phyloP scores from a whole-genome alignment of 2,329 filamentous ascomycete genomes.

The Xenosphaeropsis pyriputrescens region DNA sequence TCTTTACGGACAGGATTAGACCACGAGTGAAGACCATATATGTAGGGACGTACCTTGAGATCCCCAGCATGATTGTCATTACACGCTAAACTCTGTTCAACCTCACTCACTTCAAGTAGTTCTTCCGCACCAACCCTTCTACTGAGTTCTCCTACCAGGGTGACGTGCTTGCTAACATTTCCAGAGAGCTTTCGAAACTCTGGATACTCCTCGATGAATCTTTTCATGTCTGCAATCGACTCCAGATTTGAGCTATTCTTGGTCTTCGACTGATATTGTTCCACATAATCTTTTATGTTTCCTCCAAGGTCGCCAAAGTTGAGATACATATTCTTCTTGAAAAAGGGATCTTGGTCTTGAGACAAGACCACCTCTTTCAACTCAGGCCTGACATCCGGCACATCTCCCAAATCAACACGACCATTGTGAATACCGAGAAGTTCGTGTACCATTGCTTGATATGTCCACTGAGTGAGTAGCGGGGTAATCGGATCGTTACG shows the following conservation, averaged over 20 bases:
- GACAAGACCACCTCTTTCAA: conserved; percentile 89
- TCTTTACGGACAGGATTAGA: conserved; percentile 27
- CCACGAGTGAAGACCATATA: not conserved
- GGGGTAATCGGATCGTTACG: conserved; percentile 92
- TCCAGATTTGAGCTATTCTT: conserved; percentile 93
- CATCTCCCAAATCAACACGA: conserved; percentile 73
- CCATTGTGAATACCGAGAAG: conserved; percentile 88
- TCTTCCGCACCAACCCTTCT: conserved; percentile 74
- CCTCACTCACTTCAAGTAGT: conserved; percentile 87
- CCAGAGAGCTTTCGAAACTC: conserved; percentile 95
- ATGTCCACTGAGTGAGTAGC: conserved; percentile 93
- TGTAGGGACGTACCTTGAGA: conserved; percentile 52
- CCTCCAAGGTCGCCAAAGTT: conserved; percentile 93
- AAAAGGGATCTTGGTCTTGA: conserved; percentile 95
- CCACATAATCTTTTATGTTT: conserved; percentile 96
- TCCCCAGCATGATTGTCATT: conserved; percentile 90
- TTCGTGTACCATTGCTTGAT: conserved; percentile 99
- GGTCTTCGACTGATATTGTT: conserved; percentile 96
- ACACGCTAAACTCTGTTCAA: conserved; percentile 92
- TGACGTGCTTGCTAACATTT: conserved; percentile 97
- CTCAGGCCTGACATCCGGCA: conserved; percentile 74
- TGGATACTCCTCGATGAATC: conserved; percentile 96
- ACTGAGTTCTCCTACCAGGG: conserved; percentile 85
- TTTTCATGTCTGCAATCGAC: conserved; percentile 97
- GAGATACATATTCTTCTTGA: conserved; percentile 97